A percentile compares a stretch with the other conserved stretches of the same genome.
Evolutionary conservation across 495 filamentous ascomycete genomes (phyloP).

Genomic region (Patellaria atrata): DNA sequence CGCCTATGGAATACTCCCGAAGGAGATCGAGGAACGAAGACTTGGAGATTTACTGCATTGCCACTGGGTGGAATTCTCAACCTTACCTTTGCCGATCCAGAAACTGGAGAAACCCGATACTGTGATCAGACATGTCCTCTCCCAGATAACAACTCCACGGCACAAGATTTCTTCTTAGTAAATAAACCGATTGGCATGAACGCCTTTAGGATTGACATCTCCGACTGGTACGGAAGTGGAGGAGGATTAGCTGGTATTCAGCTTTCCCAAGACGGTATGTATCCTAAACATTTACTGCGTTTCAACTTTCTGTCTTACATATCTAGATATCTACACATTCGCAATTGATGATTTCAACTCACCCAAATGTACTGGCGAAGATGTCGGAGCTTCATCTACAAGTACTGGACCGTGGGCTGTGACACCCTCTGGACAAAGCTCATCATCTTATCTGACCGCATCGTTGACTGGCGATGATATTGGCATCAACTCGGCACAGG

Average conservation of each 20-base stretch:
- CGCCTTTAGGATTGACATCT: conserved; percentile 73
- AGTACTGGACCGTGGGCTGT: conserved; percentile 59
- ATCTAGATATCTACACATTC: conserved; percentile 62
- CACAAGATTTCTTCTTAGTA: conserved; percentile 83
- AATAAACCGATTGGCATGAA: conserved; percentile 82
- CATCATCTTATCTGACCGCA: conserved; percentile 63
- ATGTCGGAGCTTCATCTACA: conserved; percentile 49
- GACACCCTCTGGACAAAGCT: conserved; percentile 43
- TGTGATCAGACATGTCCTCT: conserved; percentile 75
- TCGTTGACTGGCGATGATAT: conserved; percentile 37
- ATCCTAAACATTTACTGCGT: not conserved
- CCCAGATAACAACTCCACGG: conserved; percentile 45
- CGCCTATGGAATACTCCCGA: conserved; percentile 81
- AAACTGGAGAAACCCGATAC: conserved; percentile 42
- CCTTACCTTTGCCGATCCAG: conserved; percentile 72
- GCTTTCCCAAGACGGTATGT: conserved; percentile 61
- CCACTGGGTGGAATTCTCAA: conserved; percentile 93
- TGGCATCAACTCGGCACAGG: conserved; percentile 33
- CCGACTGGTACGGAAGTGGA: conserved; percentile 70
- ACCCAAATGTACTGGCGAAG: conserved; percentile 57
- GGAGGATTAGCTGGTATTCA: conserved; percentile 81
- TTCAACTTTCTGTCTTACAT: conserved; percentile 15
- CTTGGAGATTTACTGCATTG: conserved; percentile 66
- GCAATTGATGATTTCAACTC: conserved; percentile 82
- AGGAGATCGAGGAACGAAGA: conserved; percentile 73